Conservation (phyloP, 768 basidiomycete species). For the Lactarius hatsudake region DNA sequence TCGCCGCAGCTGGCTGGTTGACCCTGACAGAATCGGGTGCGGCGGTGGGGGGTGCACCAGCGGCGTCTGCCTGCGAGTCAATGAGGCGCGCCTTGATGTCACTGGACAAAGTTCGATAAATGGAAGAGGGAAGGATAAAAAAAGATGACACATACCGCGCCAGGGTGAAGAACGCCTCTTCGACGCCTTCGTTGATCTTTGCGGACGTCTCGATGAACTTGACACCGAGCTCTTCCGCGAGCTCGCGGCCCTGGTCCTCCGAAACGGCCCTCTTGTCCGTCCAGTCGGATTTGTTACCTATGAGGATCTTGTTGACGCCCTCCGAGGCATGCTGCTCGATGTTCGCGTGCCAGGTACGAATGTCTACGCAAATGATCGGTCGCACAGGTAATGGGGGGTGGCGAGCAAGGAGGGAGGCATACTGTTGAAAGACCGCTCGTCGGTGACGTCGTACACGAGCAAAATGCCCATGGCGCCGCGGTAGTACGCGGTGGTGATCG, state of each 20-base stretch:
- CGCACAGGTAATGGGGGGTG: neutral
- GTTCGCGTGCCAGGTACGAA: slow-evolving; percentile 96
- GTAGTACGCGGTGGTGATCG: slow-evolving; percentile 99
- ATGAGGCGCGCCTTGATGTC: slow-evolving; percentile 98
- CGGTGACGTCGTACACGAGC: slow-evolving; percentile 97
- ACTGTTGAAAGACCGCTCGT: slow-evolving; percentile 96
- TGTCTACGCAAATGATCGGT: slow-evolving; percentile 53
- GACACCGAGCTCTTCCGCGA: slow-evolving; percentile 92
- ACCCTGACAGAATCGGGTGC: slow-evolving; percentile 62
- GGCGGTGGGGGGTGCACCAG: slow-evolving; percentile 36
- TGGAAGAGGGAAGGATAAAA: neutral
- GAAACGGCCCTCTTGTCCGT: slow-evolving; percentile 91
- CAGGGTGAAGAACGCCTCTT: slow-evolving; percentile 97
- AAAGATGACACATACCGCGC: slow-evolving; percentile 63
- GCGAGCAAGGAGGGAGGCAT: slow-evolving; percentile 37
- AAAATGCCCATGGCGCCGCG: slow-evolving; percentile 98
- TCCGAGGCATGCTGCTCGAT: slow-evolving; percentile 99
- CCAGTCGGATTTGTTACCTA: slow-evolving; percentile 99
- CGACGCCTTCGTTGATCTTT: slow-evolving; percentile 95
- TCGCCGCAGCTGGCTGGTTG: slow-evolving; percentile 50
- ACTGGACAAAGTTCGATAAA: slow-evolving; percentile 40
- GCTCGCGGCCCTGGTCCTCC: slow-evolving; percentile 85
- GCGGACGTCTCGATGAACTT: slow-evolving; percentile 98
- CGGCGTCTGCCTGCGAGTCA: slow-evolving; percentile 79
- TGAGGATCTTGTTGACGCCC: slow-evolving; percentile 98